Base-by-base conservation (phyloP, 1,284 basidiomycete genomes). In the Volvariella volvacea region DNA sequence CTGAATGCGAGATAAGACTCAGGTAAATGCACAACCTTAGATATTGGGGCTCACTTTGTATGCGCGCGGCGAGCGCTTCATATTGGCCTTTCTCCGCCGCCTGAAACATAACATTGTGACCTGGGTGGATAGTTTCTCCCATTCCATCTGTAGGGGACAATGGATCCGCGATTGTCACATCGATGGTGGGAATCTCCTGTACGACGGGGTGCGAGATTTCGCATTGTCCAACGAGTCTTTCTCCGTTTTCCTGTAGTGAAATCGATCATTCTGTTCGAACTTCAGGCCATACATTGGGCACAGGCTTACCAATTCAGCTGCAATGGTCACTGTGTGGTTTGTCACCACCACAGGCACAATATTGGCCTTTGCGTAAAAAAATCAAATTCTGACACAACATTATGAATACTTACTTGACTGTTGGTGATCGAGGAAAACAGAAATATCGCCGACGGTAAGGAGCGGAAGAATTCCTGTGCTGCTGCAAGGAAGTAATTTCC, bases 251-350 rank as follows among this genome's bases (percentile, higher is more conserved):
- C 89, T 91, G 54, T 49, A 31, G 25, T 41, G 12, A 28, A 28
- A 32, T 40, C 43, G 39, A 42, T 33, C 39, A 48, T 30, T 36
- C 45, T 42, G 19, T 49, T 38, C 49, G 46, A 40, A 37, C 9
- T n/a, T n/a, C n/a, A n/a, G n/a, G 32, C 32, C n/a, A 45, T 39
- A 41, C 44, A 39, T 49, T 15, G 39, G 21, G 36, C 30, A 16
- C 33, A n/a, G n/a, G 63, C 82, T 64, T 21, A 90, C 89, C 48
- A 98, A 71, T 60, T 93, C 85, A 4, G 88, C 93, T n/a, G 93
- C 92, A 50, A 99, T 95, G 2, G 92, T 98, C n/a, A 94, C 91
- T 0, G 90, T 94, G 62, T 93, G 92, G 62, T 93, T 96, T 1
- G 95, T 98, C 41, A 96, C 84, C 54, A 98, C 88, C 4, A 87